Evolutionary conservation across 257 asterid species (phyloP), one percentile per base, ranked within the genome.

Genomic region (Salvia miltiorrhiza): DNA sequence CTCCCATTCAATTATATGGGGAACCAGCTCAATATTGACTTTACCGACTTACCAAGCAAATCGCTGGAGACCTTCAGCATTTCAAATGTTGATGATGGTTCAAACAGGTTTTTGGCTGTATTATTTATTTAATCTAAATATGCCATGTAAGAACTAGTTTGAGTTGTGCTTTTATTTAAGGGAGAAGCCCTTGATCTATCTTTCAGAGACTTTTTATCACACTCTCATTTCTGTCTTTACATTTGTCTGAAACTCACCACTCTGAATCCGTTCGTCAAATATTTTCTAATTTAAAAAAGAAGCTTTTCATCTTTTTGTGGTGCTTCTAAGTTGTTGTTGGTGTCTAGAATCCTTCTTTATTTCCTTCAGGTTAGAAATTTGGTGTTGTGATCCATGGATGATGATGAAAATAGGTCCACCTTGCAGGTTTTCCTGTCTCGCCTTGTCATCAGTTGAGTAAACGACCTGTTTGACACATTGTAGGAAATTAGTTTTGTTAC

Each of bases 1-100:
- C 91, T 94, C 65, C 99, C 97, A 5, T 82, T 94, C 85, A 94
- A 94, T 82, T 94, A 80, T 78, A 82, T 86, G 90, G 99, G 99
- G 80, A 86, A 78, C 75, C 97, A 94, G 79, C 79, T 89, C 28
- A 85, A 70, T 73, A 79, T 87, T 35, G 97, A 94, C 83, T 77
- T 91, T 32, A 73, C 82, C 1, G 96, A 86, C 79, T 52, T 94
- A 71, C 89, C 88, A 32, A 94, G 85, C 83, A 89, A 79, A 79
- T 82, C 97, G 3, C 78, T 94, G 81, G 99, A 91, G 54, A 70
- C 93, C 72, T 94, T 94, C 84, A 87, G 91, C 71, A 91, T 94
- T 70, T 87, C 99, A 57, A 94, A 94, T 80, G 97, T 94, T 63
- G 82, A 89, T 9, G 92, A 94, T 53, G 97, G 99, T 65, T 94